Base-by-base conservation (phyloP, 2,329 filamentous ascomycete genomes). In the Botrytis elliptica region DNA sequence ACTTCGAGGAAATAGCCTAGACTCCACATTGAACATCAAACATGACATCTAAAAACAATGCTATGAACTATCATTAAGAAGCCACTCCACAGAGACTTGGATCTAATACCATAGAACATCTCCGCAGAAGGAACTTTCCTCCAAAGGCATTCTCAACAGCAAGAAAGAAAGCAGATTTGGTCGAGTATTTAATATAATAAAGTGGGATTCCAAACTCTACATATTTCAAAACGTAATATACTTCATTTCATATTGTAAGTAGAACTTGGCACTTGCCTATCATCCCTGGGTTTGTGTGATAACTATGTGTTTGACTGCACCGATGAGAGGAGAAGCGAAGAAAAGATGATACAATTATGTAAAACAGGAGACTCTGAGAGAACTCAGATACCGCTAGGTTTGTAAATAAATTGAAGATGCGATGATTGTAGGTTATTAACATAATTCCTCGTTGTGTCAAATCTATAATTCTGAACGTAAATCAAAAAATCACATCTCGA, bases 1-100 rank as follows among this genome's bases (percentile, higher is more conserved):
- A 52, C 49, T 52, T 4, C 5, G 25, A 55, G 3, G n/a, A 16
- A 9, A 55, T 55, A 29, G 52, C 10, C 1, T 3, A 18, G 52
- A n/a, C n/a, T 18, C 12, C 25, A 16, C 4, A n/a, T 14, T n/a
- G 10, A 55, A n/a, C 2, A 8, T 55, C 49, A 55, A 29, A n/a
- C 10, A 25, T 5, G 12, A 25, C 9, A 10, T 12, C 46, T 16
- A 8, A 16, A 3, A 55, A 25, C 0, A 9, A 55, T 29, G 14
- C n/a, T 10, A 18, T 55, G 14, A 55, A 29, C 3, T 8, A 7
- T 18, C 12, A 29, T 29, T 1, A 16, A 16, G 52, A 55, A 55
- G n/a, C 2, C 5, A 29, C 3, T 5, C 14, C n/a, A 7, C 14
- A 0, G 14, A 7, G 2, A 55, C 5, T 29, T 55, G 14, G 0